Conservation (phyloP, 2,329 filamentous ascomycete genomes). For the Arthrobotrys sphaeroides region DNA sequence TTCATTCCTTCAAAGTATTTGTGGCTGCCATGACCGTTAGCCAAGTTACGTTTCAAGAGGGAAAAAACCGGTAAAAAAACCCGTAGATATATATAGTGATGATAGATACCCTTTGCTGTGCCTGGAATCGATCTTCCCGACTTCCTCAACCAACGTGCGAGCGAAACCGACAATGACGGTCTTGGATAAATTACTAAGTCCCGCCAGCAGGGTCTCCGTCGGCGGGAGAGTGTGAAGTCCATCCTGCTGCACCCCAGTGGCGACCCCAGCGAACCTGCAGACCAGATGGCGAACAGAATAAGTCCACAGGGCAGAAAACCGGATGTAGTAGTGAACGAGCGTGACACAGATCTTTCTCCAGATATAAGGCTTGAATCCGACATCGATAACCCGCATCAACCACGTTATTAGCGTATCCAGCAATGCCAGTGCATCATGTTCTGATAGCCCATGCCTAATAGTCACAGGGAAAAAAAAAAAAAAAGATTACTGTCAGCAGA, state of each 20-base stretch:
- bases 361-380: constrained; percentile 70
- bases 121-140: constrained; percentile 73
- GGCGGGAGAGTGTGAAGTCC: constrained; percentile 63
- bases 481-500: constrained; percentile 10
- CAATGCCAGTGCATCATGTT: constrained; percentile 69
- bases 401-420: constrained; percentile 71
- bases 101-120: constrained; percentile 67
- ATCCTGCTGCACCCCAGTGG: constrained; percentile 65
- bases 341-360: constrained; percentile 80
- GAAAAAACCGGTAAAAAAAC: not conserved
- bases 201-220: constrained; percentile 63
- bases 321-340: constrained; percentile 77
- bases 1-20: constrained; percentile 67
- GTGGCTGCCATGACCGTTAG: constrained; percentile 57
- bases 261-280: constrained; percentile 66
- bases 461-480: constrained; percentile 12
- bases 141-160: constrained; percentile 72
- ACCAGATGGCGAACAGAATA: constrained; percentile 72
- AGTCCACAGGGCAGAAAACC: constrained; percentile 74
- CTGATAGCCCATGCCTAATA: constrained; percentile 64
- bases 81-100: not conserved
- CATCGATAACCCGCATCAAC: constrained; percentile 68
- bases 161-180: constrained; percentile 73
- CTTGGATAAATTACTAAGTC: constrained; percentile 66
- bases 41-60: not conserved